Base-by-base conservation (phyloP, 352 stramenopile genomes). In the Phytophthora tubulina region DNA sequence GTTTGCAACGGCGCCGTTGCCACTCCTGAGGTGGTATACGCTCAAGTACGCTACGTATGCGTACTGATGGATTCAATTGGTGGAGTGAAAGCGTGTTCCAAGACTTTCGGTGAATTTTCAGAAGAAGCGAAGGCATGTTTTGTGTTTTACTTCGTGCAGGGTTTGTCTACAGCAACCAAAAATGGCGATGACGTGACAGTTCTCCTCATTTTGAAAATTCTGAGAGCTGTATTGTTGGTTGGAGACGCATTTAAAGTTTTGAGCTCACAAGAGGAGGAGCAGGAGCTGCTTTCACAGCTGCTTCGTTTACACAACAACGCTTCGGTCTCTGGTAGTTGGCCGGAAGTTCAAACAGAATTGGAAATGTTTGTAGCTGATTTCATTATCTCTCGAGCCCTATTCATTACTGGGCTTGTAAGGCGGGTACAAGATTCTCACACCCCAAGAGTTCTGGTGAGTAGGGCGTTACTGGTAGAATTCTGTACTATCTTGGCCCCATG, bases 281-380 rank as follows among this genome's bases (percentile, higher is more conserved):
- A 79, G 52, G 49, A 55, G 1, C 21, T 87, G 44, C 41, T 87
- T 42, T 75, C 70, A 3, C 57, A 80, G 38, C 49, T 85, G 27
- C 51, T 87, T 13, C 61, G 42, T 3, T 41, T 46, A 6, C 17
- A 73, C 15, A 27, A 45, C 35, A 60, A 31, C 27, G 35, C 4
- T 6, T 36, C 30, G 9, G 35, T 6, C 11, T 61, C 44, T 36
- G 33, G 9, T 13, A 49, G n/a, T 44, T 21, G n/a, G 6, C 45
- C 27, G 7, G 31, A 59, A 56, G 5, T 15, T 59, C 64, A 67
- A 60, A 55, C 35, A 32, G 57, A 79, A 17, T 31, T 85, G 15
- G 68, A 83, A 45, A 33, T 79, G 13, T 65, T 86, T 38, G 46
- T 86, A 21, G 61, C 65, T 38, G 78, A 84, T 21, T 80, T 83